Base-by-base conservation (phyloP, 1,284 basidiomycete genomes). In the Abortiporus biennis region DNA sequence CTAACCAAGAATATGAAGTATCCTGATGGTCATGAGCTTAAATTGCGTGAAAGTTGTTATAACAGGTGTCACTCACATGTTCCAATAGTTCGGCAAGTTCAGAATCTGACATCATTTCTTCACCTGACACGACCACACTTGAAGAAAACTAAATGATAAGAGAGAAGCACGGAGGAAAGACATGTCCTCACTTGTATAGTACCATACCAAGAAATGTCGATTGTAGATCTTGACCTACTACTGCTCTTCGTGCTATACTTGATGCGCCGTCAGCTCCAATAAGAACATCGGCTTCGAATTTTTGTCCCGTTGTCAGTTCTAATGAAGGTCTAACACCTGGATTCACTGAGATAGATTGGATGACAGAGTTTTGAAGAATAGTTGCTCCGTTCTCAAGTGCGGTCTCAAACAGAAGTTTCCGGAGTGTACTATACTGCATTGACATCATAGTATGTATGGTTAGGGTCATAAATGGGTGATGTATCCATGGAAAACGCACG, bases 191-290 rank as follows among this genome's bases (percentile, higher is more conserved):
- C 51, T 60, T 55, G 36, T 55, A 54, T 32, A 57, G 44, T 19
- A 48, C 31, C 9, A 47, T 47, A 12, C 52, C 55, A 31, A 59
- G 54, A 11, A 15, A 29, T 6, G 39, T 47, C 11, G 44, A 41
- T 36, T 47, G 36, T 20, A 46, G 46, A 0, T 50, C 44, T n/a
- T 54, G 48, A 13, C 44, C 45, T 12, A 52, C 36, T 24, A 65
- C 48, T 4, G 44, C 25, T 36, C 32, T 39, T 31, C 61, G 54
- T 16, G 49, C 45, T n/a, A 56, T 25, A 24, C 53, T 51, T 16
- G 38, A 38, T 19, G 21, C 42, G 32, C 63, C 62, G 47, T 63
- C 62, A 16, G 60, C 60, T 19, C 59, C 61, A 21, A 64, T 35
- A 24, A 64, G 39, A 4, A 63, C 54, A 42, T 63, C 59, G 9